These are phyloP conservation scores for Pleurotus citrinopileatus DNA, from an alignment of 768 basidiomycete genomes.

Conservation along the genomic window DNA sequence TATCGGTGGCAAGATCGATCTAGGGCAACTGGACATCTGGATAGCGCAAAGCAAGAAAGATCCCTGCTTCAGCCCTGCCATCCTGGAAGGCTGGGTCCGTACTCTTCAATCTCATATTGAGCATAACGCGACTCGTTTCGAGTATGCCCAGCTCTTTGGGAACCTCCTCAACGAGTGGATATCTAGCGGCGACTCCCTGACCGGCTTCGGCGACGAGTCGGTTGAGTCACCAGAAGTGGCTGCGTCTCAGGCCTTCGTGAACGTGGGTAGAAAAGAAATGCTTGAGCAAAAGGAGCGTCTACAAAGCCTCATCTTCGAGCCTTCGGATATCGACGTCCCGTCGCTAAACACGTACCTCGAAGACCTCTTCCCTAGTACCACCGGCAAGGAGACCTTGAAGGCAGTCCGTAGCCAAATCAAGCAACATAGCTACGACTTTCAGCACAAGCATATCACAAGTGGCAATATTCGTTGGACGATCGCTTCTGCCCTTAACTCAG, in stretches of 20 bases:
- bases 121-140: slow-evolving; percentile 34
- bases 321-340: slow-evolving; percentile 27
- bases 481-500: slow-evolving; percentile 29
- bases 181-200: slow-evolving; percentile 37
- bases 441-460: slow-evolving; percentile 19
- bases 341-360: slow-evolving; percentile 32
- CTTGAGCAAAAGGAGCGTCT: slow-evolving; percentile 39
- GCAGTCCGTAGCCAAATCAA: slow-evolving; percentile 26
- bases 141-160: slow-evolving; percentile 39
- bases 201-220: slow-evolving; percentile 18
- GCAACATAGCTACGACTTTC: slow-evolving; percentile 24
- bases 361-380: slow-evolving; percentile 32
- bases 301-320: slow-evolving; percentile 37
- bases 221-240: slow-evolving; percentile 8
- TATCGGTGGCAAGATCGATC: slow-evolving; percentile 23
- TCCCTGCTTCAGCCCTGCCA: slow-evolving; percentile 33
- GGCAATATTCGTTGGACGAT: slow-evolving; percentile 29
- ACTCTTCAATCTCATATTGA: slow-evolving; percentile 36
- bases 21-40: slow-evolving; percentile 30
- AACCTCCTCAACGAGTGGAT: slow-evolving; percentile 43
- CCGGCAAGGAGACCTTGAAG: slow-evolving; percentile 27
- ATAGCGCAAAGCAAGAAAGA: slow-evolving; percentile 37
- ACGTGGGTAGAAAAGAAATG: slow-evolving; percentile 39
- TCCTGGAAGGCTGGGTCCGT: slow-evolving; percentile 34
- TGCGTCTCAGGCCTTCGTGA: slow-evolving; percentile 18